A percentile compares a stretch with the other conserved stretches of the same genome.
Conservation (phyloP, 2,329 filamentous ascomycete genomes). For the Chrysoporthe austroafricana region DNA sequence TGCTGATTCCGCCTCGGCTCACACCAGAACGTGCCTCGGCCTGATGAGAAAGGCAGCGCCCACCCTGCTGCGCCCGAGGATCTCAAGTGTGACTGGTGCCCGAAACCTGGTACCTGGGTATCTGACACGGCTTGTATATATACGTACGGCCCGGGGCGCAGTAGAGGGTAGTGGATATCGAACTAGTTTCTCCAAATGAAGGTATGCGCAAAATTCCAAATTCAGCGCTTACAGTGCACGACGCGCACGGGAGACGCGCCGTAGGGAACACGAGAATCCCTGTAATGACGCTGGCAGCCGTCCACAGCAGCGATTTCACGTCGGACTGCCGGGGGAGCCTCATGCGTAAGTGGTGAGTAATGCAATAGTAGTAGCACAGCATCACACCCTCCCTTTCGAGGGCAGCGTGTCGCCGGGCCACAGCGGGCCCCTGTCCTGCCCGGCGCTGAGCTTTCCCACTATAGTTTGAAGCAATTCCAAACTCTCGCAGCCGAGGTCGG, state of each 20-base stretch:
- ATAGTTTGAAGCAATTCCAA: neutral
- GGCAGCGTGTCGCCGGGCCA: neutral
- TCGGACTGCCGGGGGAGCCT: no score
- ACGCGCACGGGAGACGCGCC: conserved; percentile 14
- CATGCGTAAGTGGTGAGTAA: no score
- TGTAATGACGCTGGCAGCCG: conserved; percentile 17
- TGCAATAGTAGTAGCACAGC: no score
- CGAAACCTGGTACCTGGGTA: neutral
- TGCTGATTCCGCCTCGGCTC: no score
- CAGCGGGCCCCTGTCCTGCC: neutral
- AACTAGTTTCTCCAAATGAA: neutral
- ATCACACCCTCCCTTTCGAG: no score
- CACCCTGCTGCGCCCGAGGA: neutral
- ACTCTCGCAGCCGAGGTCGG: neutral
- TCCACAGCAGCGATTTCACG: neutral
- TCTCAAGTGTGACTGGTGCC: neutral
- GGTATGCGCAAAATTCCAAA: neutral
- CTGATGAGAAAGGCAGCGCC: no score
- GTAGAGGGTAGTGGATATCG: neutral
- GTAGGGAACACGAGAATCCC: conserved; percentile 21
- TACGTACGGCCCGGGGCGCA: neutral
- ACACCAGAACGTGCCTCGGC: no score
- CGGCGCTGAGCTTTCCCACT: neutral
- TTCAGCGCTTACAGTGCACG: neutral
- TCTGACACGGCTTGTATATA: neutral